Conservation (phyloP, 2,329 filamentous ascomycete genomes). For the Ophiostoma sp. region DNA sequence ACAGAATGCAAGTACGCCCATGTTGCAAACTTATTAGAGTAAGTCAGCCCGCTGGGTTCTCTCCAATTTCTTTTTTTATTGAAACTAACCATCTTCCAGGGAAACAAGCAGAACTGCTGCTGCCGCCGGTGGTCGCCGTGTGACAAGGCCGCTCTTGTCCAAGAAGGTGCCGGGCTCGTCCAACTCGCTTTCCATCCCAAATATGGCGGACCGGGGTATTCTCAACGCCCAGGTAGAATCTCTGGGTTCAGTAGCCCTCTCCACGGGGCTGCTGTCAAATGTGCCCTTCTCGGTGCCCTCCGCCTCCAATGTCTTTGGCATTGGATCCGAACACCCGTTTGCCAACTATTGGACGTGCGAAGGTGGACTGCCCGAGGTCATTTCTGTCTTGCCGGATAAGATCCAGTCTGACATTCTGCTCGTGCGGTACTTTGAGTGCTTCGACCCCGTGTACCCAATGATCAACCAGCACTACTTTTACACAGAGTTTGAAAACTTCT, state of each 20-base stretch:
- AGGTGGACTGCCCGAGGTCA: constrained; percentile 72
- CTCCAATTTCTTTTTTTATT: background rate
- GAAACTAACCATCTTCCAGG: constrained; percentile 39
- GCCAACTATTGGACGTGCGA: constrained; percentile 83
- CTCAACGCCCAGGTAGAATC: constrained; percentile 48
- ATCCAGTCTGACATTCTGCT: constrained; percentile 71
- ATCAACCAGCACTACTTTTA: constrained; percentile 74
- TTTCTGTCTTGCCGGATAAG: constrained; percentile 73
- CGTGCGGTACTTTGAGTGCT: constrained; percentile 64
- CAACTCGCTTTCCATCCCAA: constrained; percentile 49
- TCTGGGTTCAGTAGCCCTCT: constrained; percentile 52
- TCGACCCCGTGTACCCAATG: constrained; percentile 81
- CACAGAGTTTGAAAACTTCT: constrained; percentile 76
- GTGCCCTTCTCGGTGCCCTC: constrained; percentile 70
- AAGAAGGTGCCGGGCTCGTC: constrained; percentile 48
- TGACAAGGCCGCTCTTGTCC: constrained; percentile 56
- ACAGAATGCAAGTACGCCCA: constrained; percentile 74
- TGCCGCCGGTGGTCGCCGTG: constrained; percentile 49
- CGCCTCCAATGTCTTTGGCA: constrained; percentile 77
- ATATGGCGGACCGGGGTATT: constrained; percentile 57
- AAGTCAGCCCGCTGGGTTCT: constrained; percentile 37
- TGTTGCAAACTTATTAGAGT: constrained; percentile 76
- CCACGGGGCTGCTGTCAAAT: constrained; percentile 66
- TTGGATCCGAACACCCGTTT: constrained; percentile 75
- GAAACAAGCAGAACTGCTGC: constrained; percentile 57